Percentiles rank a stretch among this genome's conserved stretches.
Evolutionary conservation across 306 rosid genomes (phyloP).

Genomic region (Rubus parviflorus): DNA sequence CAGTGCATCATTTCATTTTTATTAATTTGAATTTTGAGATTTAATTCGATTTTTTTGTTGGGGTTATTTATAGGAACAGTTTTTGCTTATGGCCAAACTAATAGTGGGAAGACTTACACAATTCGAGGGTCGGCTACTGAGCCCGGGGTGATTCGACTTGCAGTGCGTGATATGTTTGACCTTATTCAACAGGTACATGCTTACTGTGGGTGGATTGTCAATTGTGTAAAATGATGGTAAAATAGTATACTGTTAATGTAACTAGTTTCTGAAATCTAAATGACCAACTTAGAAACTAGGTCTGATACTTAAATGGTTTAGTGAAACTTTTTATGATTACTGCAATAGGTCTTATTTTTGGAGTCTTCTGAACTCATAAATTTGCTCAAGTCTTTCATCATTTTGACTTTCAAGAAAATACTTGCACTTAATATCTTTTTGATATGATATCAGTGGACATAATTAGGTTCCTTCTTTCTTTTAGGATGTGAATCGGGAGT

Average conservation of each 20-base stretch:
- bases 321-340: neutral
- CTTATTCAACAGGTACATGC: conserved; percentile 58
- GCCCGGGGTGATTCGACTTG: conserved; percentile 90
- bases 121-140: conserved; percentile 78
- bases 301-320: conserved; percentile 2
- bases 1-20: neutral
- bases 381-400: neutral
- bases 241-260: neutral
- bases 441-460: neutral
- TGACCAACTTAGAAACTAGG: neutral
- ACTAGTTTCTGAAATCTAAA: neutral
- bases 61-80: conserved; percentile 64
- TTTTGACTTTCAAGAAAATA: neutral
- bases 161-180: conserved; percentile 65
- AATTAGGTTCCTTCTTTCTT: neutral
- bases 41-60: neutral
- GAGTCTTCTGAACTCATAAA: neutral
- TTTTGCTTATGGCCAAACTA: conserved; percentile 95
- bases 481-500: conserved; percentile 81
- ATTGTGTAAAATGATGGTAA: neutral
- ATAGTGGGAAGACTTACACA: conserved; percentile 91
- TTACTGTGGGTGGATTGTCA: neutral
- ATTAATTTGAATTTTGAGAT: neutral
- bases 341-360: neutral
- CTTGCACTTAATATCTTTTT: neutral